phyloP scores from a whole-genome alignment of 257 asterid species.

The Capsicum baccatum region DNA sequence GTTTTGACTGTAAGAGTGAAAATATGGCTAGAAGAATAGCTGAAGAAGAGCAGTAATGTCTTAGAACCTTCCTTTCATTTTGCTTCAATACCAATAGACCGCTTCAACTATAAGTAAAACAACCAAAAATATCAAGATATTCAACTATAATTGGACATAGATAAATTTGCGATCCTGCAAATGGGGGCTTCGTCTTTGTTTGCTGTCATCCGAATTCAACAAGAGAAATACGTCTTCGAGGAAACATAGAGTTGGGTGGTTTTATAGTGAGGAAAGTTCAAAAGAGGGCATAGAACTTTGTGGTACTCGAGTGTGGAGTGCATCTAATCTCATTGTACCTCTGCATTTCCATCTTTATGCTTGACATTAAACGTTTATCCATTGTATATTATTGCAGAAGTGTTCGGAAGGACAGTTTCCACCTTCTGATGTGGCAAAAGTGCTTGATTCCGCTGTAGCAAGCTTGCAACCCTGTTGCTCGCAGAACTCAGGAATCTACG shows the following conservation, averaged over 20 bases:
- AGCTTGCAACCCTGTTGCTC: conserved; percentile 78
- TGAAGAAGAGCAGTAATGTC: too few species aligned
- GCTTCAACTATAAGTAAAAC: not conserved
- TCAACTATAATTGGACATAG: not conserved
- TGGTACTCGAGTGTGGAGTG: not conserved
- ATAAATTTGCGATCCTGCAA: not conserved
- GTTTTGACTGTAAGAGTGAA: not conserved
- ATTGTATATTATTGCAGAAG: conserved; percentile 57
- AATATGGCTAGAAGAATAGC: not conserved
- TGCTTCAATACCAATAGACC: not conserved
- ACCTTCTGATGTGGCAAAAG: conserved; percentile 88
- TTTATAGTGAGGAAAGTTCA: not conserved
- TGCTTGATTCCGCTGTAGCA: conserved; percentile 83
- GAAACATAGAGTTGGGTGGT: conserved; percentile 1
- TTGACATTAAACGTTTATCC: not conserved
- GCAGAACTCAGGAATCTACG: conserved; percentile 70
- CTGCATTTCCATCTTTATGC: not conserved
- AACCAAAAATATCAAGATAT: not conserved
- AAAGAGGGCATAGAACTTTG: conserved; percentile 16
- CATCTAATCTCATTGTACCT: not conserved
- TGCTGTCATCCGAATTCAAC: not conserved
- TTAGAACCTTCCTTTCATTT: too few species aligned
- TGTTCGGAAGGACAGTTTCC: conserved; percentile 94
- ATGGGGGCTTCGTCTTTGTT: not conserved
- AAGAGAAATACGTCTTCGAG: not conserved